Base-by-base conservation (phyloP, 1,284 basidiomycete species). In the Apiotrichum sp. region DNA sequence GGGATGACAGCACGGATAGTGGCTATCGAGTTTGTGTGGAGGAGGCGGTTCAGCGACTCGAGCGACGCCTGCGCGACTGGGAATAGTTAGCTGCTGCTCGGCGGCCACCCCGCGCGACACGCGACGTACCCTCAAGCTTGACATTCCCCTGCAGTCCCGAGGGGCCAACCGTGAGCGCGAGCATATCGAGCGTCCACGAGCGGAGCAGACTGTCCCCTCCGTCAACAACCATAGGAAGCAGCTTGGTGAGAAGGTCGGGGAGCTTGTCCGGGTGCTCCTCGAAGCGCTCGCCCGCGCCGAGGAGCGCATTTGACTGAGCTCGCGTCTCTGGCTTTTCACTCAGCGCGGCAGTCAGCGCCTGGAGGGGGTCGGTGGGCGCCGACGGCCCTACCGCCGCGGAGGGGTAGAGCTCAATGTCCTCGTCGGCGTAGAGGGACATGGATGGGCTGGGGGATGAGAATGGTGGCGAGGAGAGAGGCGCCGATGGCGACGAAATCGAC, bases 181-280 rank as follows among this genome's bases (percentile, higher is more conserved):
- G 78, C 65, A 93, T 83, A 75, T 93, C 89, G 64, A 93, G 80
- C 56, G 91, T 85, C 89, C 90, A 93, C 78, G 84, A 80, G 79
- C 89, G 88, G 78, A 93, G 80, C 55, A 90, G 76, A 47, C 87
- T 87, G 77, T 93, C 89, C 46, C 82, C 84, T 38, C 86, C 82
- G 70, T 85, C 83, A 34, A 85, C 81, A 58, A 89, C 82, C 67
- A 83, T 85, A 69, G 83, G 83, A 69, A 92, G 78, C 72, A 93
- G 83, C 38, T 86, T 86, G 38, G 81, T 82, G 63, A 85, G 85
- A 64, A 93, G 82, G 65, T 89, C 84, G n/a, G 86, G 86, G 62
- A 93, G 85, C 52, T 84, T 84, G 53, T 83, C 82, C 51, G 89
- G 89, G 61, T 88, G 84, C 52, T 79, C 80, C 80, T 93, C 91